Percentiles rank a stretch among this genome's conserved stretches.
phyloP scores from a whole-genome alignment of 495 filamentous ascomycete genomes.

The Penicillium salamii region DNA sequence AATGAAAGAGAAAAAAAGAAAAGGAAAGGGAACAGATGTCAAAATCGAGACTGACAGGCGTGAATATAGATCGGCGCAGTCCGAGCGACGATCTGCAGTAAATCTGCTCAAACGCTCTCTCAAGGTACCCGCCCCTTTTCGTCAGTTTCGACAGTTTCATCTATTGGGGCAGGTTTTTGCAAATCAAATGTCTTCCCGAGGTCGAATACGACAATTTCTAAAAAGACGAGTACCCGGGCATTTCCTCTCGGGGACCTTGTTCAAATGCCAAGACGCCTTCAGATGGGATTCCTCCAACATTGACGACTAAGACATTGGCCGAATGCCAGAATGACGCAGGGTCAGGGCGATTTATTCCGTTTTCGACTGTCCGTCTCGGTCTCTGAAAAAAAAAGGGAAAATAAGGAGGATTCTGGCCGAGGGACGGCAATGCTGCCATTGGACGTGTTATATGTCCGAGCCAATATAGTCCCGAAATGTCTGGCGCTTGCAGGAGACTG shows the following conservation, averaged over 20 bases:
- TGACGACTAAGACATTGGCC: background rate
- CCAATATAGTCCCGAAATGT: background rate
- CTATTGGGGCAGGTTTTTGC: too few relatives aligned
- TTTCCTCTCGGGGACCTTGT: slow-evolving; percentile 4
- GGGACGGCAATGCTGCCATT: too few relatives aligned
- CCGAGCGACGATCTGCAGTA: slow-evolving; percentile 19
- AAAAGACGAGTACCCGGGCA: background rate
- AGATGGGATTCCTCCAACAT: slow-evolving; percentile 5
- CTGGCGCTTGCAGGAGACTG: slow-evolving; percentile 17
- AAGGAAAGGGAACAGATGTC: background rate
- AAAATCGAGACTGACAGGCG: background rate
- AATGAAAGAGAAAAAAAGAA: background rate
- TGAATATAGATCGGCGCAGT: slow-evolving; percentile 11
- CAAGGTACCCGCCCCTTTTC: slow-evolving; percentile 27
- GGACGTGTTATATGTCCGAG: background rate
- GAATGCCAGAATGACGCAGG: slow-evolving; percentile 16
- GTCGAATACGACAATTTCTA: too few relatives aligned
- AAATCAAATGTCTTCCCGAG: too few relatives aligned
- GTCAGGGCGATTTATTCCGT: slow-evolving; percentile 13
- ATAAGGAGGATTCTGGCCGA: too few relatives aligned
- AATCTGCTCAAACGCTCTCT: slow-evolving; percentile 40
- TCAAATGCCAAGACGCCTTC: background rate
- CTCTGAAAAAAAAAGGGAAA: slow-evolving; percentile 1
- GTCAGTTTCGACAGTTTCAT: too few relatives aligned
- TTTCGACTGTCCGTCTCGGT: slow-evolving; percentile 12